Base-by-base conservation (phyloP, 768 basidiomycete species). In the Asterophora lycoperdoides region DNA sequence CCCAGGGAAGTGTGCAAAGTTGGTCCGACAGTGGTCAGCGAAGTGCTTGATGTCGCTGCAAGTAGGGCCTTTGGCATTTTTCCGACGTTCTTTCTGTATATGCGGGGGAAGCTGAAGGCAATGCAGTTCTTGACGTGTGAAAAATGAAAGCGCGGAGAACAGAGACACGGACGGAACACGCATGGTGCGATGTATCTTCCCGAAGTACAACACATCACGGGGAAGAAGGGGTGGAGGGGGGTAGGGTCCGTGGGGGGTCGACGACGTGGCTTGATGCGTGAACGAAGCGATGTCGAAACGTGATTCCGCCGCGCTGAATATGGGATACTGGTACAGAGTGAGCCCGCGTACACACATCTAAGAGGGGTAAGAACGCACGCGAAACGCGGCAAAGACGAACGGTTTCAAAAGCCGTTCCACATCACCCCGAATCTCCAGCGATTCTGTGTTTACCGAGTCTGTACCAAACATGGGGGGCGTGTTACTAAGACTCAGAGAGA, bases 71-170 rank as follows among this genome's bases (percentile, higher is more conserved):
- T 30, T 46, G n/a, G 53, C 51, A 1, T 72, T 70, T 38, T 68
- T 63, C 41, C 49, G 60, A 14, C 44, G 52, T n/a, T 51, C 35
- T 20, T 48, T 29, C 23, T 41, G 52, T 34, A 74, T 57, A 56
- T 78, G 75, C 5, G 64, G 60, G 0, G 78, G 79, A 17, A 75
- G 63, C 23, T 52, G 51, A 19, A 69, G 64, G 28, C 41, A 54
- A 10, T 57, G 51, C 20, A 57, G 63, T 49, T 79, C 78, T 14
- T 62, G 54, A 8, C 74, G 72, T 9, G 62, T 67, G 44, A 80
- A 77, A 56, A 77, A 80, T 15, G 63, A 60, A n/a, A 80, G 61
- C 30, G 72, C 65, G 23, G 79, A 76, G 41, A 73, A 79, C 5
- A 73, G 55, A 8, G 78, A 69, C 7, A 70, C 64, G 8, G 71